Conservation (phyloP, 352 stramenopile species). For the Globisporangium iwayamae region DNA sequence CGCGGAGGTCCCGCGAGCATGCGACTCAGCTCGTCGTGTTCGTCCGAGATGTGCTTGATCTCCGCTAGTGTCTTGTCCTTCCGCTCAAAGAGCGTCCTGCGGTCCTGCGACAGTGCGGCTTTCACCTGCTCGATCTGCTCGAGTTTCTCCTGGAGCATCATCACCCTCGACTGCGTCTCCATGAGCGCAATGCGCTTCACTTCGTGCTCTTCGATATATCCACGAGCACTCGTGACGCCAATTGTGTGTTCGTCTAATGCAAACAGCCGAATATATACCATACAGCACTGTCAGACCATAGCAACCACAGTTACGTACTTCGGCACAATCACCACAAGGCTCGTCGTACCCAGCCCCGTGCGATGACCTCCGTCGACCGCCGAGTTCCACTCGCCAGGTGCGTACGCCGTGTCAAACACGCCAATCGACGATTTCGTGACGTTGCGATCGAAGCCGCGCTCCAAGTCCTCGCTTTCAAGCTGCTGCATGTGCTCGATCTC, state of each 20-base stretch:
- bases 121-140: constrained; percentile 41
- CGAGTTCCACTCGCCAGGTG: constrained; percentile 57
- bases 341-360: constrained; percentile 50
- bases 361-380: constrained; percentile 36
- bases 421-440: constrained; percentile 43
- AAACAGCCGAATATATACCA: constrained; percentile 11
- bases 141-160: constrained; percentile 50
- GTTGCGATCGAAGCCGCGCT: constrained; percentile 17
- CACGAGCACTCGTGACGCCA: constrained; percentile 34
- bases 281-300: neutral
- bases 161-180: constrained; percentile 52
- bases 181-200: constrained; percentile 38
- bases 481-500: constrained; percentile 34
- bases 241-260: constrained; percentile 46
- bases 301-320: neutral
- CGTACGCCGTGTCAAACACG: constrained; percentile 49
- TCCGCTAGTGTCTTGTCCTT: constrained; percentile 43
- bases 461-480: constrained; percentile 26
- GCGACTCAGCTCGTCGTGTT: constrained; percentile 48
- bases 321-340: neutral
- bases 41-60: constrained; percentile 40
- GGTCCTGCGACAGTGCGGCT: constrained; percentile 34
- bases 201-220: constrained; percentile 50
- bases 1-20: constrained; percentile 53
- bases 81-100: constrained; percentile 41